Base-by-base conservation (phyloP, 371 early-diverging fungal genomes). In the Phascolomyces articulosus region DNA sequence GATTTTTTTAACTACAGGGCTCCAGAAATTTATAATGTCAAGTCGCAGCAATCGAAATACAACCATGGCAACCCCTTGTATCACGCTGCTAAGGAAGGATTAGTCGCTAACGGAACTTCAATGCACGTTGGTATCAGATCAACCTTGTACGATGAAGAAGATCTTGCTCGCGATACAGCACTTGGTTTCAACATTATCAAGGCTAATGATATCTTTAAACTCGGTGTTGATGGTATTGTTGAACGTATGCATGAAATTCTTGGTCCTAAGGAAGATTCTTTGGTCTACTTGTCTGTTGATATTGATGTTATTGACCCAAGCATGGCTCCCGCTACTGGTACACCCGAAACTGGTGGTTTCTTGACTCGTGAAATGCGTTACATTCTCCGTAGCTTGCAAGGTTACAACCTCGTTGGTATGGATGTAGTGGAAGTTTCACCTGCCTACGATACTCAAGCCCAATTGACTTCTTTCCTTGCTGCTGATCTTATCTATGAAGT, bases 241-340 rank as follows among this genome's bases (percentile, higher is more conserved):
- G 62, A 74, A 4, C 66, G 71, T n/a, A 84, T 84, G 26, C 64
- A 70, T n/a, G 70, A 80, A 49, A 67, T 77, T 7, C 58, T 84
- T 16, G 83, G 83, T 3, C 58, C 70, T 3, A 62, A 66, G 49
- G 58, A 58, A 23, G 74, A 82, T 24, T 67, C 66, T 3, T 58
- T 73, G 16, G 72, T 82, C 0, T 84, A 84, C 58, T 57, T 84
- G 11, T 83, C 83, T 2, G 72, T 84, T 58, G 84, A 84, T 59
- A 84, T 84, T 58, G 84, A 84, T 69, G 80, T 80, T 1, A 68
- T 84, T 62, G 82, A 84, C 60, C 84, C 84, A 16, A 75, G 76
- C 54, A 75, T 76, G 67, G 84, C 84, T 16, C 84, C 84, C 44
- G 84, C 79, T 4, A 80, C 81, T 15, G 83, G 84, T 18, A 84